phyloP scores from a whole-genome alignment of 148 eudicot species.

The Camellia sinensis region DNA sequence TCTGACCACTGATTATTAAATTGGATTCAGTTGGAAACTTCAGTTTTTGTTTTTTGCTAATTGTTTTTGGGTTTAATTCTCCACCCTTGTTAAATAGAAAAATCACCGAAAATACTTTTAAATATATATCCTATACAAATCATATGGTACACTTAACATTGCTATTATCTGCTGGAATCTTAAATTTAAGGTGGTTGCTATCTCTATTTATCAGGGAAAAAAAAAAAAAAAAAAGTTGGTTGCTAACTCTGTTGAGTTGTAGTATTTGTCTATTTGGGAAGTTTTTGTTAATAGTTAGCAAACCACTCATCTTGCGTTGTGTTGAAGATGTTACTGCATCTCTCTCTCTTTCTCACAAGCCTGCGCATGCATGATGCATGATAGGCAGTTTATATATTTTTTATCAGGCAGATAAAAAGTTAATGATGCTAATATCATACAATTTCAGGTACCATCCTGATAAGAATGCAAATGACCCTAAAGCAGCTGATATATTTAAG shows the following conservation, averaged over 20 bases:
- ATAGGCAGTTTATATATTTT: neutral
- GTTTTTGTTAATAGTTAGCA: neutral
- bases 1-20: neutral
- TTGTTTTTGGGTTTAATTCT: too few relatives aligned
- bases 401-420: neutral
- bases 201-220: neutral
- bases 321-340: neutral
- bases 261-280: neutral
- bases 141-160: too few relatives aligned
- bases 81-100: too few relatives aligned
- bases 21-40: neutral
- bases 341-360: neutral
- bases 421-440: slow-evolving; percentile 15
- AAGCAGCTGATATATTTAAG: slow-evolving; percentile 90
- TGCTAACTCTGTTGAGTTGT: neutral
- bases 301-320: neutral
- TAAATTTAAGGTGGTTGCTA: neutral
- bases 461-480: slow-evolving; percentile 91
- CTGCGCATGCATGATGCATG: neutral
- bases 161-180: too few relatives aligned
- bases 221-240: neutral
- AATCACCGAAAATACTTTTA: too few relatives aligned
- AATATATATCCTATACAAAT: too few relatives aligned
- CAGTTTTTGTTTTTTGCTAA: neutral
- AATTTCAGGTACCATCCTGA: slow-evolving; percentile 89